Percentiles rank a stretch among this genome's conserved stretches.
phyloP scores from a whole-genome alignment of 345 rosid species.

The Camelina laxa region DNA sequence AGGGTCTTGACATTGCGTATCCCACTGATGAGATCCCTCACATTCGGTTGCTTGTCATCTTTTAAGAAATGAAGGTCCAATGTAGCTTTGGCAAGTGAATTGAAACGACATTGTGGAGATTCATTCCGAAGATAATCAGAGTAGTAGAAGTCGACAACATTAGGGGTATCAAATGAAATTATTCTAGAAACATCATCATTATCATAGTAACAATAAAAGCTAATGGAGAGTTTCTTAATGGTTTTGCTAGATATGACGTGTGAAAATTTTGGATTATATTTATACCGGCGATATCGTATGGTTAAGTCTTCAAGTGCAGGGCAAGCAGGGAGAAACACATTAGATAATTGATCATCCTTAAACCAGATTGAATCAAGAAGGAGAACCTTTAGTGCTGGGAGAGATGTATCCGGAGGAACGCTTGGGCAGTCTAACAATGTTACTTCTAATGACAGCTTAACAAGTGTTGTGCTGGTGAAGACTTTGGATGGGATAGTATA shows the following conservation, averaged over 20 bases:
- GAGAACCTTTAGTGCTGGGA: conserved; percentile 2
- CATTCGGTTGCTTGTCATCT: not conserved
- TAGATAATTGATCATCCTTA: not conserved
- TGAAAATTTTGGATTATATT: not conserved
- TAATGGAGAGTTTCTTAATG: not conserved
- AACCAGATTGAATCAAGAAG: not conserved
- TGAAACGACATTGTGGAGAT: no score
- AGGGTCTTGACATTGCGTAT: not conserved
- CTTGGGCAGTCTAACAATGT: not conserved
- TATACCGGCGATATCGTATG: not conserved
- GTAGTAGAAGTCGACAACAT: no score
- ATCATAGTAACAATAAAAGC: no score
- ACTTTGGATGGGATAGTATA: not conserved
- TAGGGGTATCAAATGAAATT: no score
- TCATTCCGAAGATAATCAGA: no score
- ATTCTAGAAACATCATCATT: no score
- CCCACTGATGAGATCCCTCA: not conserved
- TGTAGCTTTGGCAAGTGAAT: conserved; percentile 1
- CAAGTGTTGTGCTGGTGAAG: not conserved
- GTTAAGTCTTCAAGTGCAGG: not conserved
- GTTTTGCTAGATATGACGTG: not conserved
- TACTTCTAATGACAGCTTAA: not conserved
- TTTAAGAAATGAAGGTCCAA: not conserved
- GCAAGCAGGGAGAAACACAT: not conserved
- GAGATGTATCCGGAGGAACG: not conserved